phyloP scores from a whole-genome alignment of 1,284 basidiomycete species.

The Pseudozyma tsukubaensis region DNA sequence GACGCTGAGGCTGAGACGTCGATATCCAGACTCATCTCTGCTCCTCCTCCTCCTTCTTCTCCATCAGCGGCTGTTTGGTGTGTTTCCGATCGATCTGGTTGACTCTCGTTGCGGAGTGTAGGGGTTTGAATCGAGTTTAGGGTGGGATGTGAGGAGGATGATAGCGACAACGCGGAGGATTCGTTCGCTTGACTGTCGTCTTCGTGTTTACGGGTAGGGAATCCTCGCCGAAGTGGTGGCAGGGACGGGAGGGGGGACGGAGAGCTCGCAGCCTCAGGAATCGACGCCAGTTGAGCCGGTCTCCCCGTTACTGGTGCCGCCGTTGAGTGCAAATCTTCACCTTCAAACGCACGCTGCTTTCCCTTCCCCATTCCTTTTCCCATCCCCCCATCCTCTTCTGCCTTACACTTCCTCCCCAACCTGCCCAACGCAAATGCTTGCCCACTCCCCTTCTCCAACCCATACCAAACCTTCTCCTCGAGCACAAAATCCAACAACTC shows the following conservation, averaged over 20 bases:
- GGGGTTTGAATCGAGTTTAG: background rate
- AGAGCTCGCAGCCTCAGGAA: slow-evolving; percentile 4
- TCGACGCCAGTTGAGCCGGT: slow-evolving; percentile 5
- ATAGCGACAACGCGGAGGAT: background rate
- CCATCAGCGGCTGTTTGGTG: background rate
- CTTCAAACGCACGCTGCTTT: slow-evolving; percentile 2
- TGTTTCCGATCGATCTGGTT: too few relatives aligned
- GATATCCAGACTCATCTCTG: slow-evolving; percentile 45
- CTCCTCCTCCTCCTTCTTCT: slow-evolving; percentile 8
- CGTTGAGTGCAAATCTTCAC: background rate
- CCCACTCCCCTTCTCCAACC: slow-evolving; percentile 4
- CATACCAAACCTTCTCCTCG: slow-evolving; percentile 49
- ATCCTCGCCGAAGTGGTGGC: too few relatives aligned
- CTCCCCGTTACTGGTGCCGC: background rate
- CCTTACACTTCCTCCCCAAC: background rate
- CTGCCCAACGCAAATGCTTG: slow-evolving; percentile 4
- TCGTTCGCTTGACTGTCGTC: slow-evolving; percentile 1
- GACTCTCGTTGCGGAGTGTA: background rate
- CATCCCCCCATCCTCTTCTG: background rate
- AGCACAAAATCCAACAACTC: slow-evolving; percentile 55
- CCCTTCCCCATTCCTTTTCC: slow-evolving; percentile 5
- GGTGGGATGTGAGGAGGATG: slow-evolving; percentile 12
- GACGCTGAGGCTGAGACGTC: slow-evolving; percentile 4
- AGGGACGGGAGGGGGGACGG: slow-evolving; percentile 6
- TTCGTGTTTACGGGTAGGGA: background rate